Base-by-base conservation (phyloP, 2,329 filamentous ascomycete species). In the Raffaelea albimanens region DNA sequence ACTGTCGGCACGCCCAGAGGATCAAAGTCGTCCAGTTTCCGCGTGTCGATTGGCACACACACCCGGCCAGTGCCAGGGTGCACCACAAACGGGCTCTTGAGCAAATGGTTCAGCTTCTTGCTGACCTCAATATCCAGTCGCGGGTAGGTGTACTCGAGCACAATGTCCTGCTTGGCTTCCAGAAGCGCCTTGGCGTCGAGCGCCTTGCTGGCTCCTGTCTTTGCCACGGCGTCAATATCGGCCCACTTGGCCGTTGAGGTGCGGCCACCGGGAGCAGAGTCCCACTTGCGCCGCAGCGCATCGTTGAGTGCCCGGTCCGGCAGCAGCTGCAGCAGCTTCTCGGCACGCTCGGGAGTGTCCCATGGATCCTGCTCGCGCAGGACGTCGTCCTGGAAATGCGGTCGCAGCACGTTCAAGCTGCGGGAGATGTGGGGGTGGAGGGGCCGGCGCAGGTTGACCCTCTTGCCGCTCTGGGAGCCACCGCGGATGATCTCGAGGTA, bases 91-190 rank as follows among this genome's bases (percentile, higher is more conserved):
- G 93, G 93, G 52, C 84, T 90, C 64, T 98, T 98, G 57, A 98
- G 82, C 75, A 98, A 80, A 75, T 98, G 93, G 69, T 96, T 97
- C 49, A 95, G 80, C 63, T 96, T 95, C 73, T 97, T 97, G 61
- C 86, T 93, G 62, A 98, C 93, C 65, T 95, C 89, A 52, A 93
- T 90, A 72, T 98, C 93, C 47, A 98, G 85, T 36, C 93, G 84
- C 3, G 93, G 93, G 65, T 98, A 98, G 7, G 93, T 96, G 68
- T 98, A 97, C 67, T 98, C 93, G 25, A 98, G 78, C 3, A 97
- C 83, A 52, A 98, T 86, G 61, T 97, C 93, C 63, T 96, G 89
- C 67, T 96, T 97, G 20, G 89, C 88, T 58, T 96, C 87, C 9
- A 85, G 76, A 13, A 98, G 75, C 2, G 83, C 80, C 53, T 76